These are phyloP conservation scores for Umbellularia californica DNA, from an alignment of 164 flowering plant genomes.

Conservation along the genomic window DNA sequence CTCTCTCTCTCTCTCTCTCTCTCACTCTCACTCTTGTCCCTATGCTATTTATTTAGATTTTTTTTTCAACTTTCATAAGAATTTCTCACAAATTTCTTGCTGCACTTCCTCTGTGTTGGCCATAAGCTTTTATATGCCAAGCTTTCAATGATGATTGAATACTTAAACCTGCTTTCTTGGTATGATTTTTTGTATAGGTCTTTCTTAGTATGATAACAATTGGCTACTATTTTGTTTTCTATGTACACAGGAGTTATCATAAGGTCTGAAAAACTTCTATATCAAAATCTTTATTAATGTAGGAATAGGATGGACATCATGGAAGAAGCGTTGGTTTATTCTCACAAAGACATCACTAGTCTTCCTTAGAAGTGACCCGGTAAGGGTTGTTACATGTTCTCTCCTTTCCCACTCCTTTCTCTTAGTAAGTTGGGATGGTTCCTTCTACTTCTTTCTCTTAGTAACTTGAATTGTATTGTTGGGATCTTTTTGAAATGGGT, in stretches of 20 bases:
- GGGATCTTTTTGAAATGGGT: neutral
- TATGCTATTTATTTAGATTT: neutral
- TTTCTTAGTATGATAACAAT: neutral
- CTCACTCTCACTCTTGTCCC: too few relatives aligned
- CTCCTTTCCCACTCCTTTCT: neutral
- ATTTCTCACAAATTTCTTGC: neutral
- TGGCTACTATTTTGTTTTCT: neutral
- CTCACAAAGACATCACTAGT: slow-evolving; percentile 83
- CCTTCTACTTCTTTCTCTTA: neutral
- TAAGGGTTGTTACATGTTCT: slow-evolving; percentile 33
- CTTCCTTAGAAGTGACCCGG: slow-evolving; percentile 96
- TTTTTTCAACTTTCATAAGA: neutral
- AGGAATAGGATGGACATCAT: slow-evolving; percentile 99
- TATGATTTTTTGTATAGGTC: too few relatives aligned
- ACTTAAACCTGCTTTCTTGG: neutral
- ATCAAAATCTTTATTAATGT: neutral
- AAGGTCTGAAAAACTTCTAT: neutral
- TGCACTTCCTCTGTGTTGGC: neutral
- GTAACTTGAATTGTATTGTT: neutral
- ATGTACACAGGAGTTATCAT: neutral
- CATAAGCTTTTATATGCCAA: neutral
- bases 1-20: too few relatives aligned
- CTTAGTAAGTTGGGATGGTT: neutral
- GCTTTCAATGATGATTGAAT: neutral
- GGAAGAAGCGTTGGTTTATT: slow-evolving; percentile 99